A percentile compares a stretch with the other conserved stretches of the same genome.
Conservation (phyloP, 129 eudicot genomes). For the Arctium minus region DNA sequence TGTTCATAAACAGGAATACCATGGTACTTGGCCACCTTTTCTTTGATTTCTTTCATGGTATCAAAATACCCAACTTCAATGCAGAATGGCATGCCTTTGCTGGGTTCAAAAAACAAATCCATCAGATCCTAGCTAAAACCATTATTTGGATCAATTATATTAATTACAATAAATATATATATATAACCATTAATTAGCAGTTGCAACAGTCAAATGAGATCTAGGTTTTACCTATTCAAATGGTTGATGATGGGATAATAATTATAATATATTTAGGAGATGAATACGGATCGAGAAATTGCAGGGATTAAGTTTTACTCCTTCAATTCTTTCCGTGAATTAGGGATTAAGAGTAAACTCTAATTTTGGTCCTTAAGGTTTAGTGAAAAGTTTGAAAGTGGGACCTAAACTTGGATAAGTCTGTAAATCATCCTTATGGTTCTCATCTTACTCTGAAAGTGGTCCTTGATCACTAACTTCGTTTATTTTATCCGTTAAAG, state of each 20-base stretch:
- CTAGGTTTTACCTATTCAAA: neutral
- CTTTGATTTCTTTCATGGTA: slow-evolving; percentile 68
- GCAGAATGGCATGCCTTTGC: slow-evolving; percentile 45
- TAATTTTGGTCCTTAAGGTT: no score
- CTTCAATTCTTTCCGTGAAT: neutral
- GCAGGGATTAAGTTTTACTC: neutral
- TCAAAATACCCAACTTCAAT: slow-evolving; percentile 85
- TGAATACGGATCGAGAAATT: neutral
- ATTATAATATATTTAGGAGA: neutral
- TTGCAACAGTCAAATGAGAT: neutral
- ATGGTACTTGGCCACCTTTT: slow-evolving; percentile 58
- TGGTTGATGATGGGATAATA: neutral
- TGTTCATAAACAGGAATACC: slow-evolving; percentile 58
- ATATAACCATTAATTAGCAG: neutral
- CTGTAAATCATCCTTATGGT: no score
- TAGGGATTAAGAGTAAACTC: no score
- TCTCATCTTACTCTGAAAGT: no score
- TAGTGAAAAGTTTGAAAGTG: no score
- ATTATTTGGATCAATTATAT: neutral
- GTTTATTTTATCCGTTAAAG: no score
- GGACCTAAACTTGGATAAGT: no score
- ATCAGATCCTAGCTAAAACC: slow-evolving; percentile 16
- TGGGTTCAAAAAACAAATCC: slow-evolving; percentile 60
- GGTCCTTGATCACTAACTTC: no score
- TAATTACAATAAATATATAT: neutral